These are phyloP conservation scores for Ceraceosorus guamensis DNA, from an alignment of 1,284 basidiomycete species.

Conservation along the genomic window DNA sequence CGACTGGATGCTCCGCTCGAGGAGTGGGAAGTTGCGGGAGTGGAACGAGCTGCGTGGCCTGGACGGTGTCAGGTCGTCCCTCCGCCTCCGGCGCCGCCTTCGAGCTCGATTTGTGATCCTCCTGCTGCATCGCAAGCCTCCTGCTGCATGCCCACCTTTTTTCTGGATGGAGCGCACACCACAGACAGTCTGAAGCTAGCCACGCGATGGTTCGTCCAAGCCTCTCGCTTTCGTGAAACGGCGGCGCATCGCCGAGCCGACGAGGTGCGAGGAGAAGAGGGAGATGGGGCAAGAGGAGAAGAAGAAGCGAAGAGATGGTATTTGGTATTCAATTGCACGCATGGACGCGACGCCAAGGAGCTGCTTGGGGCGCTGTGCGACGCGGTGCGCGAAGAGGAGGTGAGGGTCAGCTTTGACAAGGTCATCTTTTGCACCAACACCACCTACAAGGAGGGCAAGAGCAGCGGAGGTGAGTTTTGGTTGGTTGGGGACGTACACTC, in stretches of 20 bases:
- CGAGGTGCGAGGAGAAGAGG: too few species aligned
- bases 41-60: conserved; percentile 76
- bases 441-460: conserved; percentile 72
- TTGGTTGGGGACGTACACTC: conserved; percentile 66
- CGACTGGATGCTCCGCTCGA: conserved; percentile 5
- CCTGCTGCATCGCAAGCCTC: conserved; percentile 7
- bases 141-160: conserved; percentile 60
- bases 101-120: neutral
- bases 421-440: conserved; percentile 95
- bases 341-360: conserved; percentile 68
- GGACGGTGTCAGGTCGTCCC: conserved; percentile 84
- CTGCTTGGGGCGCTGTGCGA: conserved; percentile 55
- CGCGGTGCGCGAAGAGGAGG: neutral
- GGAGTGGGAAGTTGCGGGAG: conserved; percentile 57
- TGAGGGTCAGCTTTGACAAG: conserved; percentile 58
- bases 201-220: conserved; percentile 65
- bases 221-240: neutral
- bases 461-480: too few species aligned
- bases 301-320: conserved; percentile 54
- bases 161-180: conserved; percentile 92
- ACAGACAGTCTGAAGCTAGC: conserved; percentile 80
- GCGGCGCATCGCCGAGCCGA: too few species aligned
- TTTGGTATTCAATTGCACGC: conserved; percentile 93
- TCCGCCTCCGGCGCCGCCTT: neutral
- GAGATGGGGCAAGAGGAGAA: conserved; percentile 3